Evolutionary conservation across 108 stramenopile genomes (phyloP).

Genomic region (Schizochytrium sp.): DNA sequence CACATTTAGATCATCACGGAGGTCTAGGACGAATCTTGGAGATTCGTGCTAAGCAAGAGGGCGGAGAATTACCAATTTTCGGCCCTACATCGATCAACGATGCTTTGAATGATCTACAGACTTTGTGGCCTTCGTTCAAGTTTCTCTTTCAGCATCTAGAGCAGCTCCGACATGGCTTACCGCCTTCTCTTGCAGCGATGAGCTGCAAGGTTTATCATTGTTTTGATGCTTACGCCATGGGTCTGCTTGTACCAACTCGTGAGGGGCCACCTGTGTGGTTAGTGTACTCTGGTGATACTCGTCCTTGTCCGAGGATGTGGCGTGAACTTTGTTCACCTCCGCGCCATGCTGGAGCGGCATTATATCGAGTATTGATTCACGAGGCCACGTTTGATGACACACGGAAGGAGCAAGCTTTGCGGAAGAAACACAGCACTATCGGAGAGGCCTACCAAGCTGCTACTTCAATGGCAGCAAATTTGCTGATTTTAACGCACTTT

Average conservation of each 20-base stretch:
- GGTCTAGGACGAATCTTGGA: conserved; percentile 21
- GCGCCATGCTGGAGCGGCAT: neutral
- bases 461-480: neutral
- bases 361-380: conserved; percentile 21
- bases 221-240: conserved; percentile 37
- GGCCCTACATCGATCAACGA: neutral
- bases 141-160: neutral
- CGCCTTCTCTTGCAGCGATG: neutral
- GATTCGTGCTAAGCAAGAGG: neutral
- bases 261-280: neutral
- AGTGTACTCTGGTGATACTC: conserved; percentile 57
- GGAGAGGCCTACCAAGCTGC: conserved; percentile 29
- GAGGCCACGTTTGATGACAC: conserved; percentile 51
- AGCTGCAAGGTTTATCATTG: conserved; percentile 21
- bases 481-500: conserved; percentile 18
- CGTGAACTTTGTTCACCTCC: neutral
- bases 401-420: conserved; percentile 18
- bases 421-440: conserved; percentile 37
- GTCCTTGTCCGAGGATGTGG: conserved; percentile 57
- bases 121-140: neutral
- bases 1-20: conserved; percentile 32
- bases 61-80: neutral
- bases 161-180: neutral
- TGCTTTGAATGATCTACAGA: neutral
- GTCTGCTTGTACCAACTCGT: neutral